These are phyloP conservation scores for Darksidea phi DNA, from an alignment of 495 filamentous ascomycete genomes.

Conservation along the genomic window DNA sequence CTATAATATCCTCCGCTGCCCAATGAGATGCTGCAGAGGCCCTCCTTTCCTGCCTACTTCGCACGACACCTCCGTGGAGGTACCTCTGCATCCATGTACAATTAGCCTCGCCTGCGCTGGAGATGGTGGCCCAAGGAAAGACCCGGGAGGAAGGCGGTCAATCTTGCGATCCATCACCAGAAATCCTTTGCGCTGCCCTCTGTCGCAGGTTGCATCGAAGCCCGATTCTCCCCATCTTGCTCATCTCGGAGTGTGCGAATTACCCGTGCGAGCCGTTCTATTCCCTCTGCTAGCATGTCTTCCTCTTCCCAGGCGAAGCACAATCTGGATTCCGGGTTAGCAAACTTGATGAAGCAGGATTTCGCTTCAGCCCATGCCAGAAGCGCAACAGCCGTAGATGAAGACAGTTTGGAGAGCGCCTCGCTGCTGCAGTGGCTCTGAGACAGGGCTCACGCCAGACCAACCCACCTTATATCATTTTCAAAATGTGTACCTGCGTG, in stretches of 20 bases:
- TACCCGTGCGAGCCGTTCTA: conserved; percentile 59
- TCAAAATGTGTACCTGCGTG: conserved; percentile 50
- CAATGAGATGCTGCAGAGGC: background rate
- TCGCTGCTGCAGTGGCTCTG: background rate
- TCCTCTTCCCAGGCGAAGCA: conserved; percentile 77
- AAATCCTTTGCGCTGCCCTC: conserved; percentile 24
- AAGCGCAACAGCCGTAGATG: too few relatives aligned
- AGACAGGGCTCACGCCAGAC: conserved; percentile 1
- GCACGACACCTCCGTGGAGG: background rate
- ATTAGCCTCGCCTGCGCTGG: conserved; percentile 1
- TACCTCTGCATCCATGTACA: background rate
- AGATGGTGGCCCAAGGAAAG: background rate
- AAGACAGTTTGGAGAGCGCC: too few relatives aligned
- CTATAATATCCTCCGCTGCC: background rate
- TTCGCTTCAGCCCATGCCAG: background rate
- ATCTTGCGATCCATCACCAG: conserved; percentile 14
- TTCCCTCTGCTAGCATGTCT: conserved; percentile 64
- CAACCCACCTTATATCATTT: conserved; percentile 49
- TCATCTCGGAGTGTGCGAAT: conserved; percentile 41
- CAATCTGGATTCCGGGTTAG: conserved; percentile 39
- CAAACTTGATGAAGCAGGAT: background rate
- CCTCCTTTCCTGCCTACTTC: background rate
- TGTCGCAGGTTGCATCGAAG: conserved; percentile 22
- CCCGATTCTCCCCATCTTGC: conserved; percentile 3
- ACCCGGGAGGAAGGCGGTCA: background rate